phyloP scores from a whole-genome alignment of 2,329 filamentous ascomycete genomes.

The Hypocreales sp. region DNA sequence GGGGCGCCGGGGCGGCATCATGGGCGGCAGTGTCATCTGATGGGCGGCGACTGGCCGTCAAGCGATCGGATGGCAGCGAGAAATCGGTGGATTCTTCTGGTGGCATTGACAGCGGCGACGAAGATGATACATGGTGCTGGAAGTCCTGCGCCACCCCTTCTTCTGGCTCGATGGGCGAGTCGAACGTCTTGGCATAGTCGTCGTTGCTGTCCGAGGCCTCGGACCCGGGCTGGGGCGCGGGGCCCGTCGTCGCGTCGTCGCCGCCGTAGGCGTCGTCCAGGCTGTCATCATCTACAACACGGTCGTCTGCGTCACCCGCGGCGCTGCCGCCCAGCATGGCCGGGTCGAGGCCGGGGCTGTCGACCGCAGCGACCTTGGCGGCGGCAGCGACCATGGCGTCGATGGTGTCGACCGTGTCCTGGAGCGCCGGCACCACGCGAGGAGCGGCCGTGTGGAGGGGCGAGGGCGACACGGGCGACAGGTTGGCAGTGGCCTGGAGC shows the following conservation, averaged over 20 bases:
- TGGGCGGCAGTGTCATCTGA: slow-evolving; percentile 14
- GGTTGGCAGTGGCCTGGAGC: slow-evolving; percentile 35
- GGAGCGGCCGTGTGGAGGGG: slow-evolving; percentile 30
- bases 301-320: slow-evolving; percentile 18
- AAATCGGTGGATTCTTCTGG: slow-evolving; percentile 27
- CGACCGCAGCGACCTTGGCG: slow-evolving; percentile 8
- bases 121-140: slow-evolving; percentile 24
- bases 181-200: slow-evolving; percentile 35
- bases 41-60: slow-evolving; percentile 13
- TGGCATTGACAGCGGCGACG: slow-evolving; percentile 11
- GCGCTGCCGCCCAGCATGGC: slow-evolving; percentile 10
- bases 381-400: slow-evolving; percentile 28
- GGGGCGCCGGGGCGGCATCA: slow-evolving; percentile 9
- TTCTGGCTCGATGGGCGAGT: slow-evolving; percentile 26
- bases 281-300: slow-evolving; percentile 29
- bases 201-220: slow-evolving; percentile 22
- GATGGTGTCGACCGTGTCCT: slow-evolving; percentile 34
- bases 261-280: slow-evolving; percentile 31
- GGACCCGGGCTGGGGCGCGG: slow-evolving; percentile 12
- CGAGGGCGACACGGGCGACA: slow-evolving; percentile 35
- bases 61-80: slow-evolving; percentile 23
- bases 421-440: slow-evolving; percentile 31
- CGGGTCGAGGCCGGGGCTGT: slow-evolving; percentile 15
- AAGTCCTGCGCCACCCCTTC: slow-evolving; percentile 19
- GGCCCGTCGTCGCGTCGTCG: slow-evolving; percentile 11